Percentiles rank a stretch among this genome's conserved stretches.
These are phyloP conservation scores for Xylaria arbuscula DNA, from an alignment of 2,329 filamentous ascomycete genomes.

Conservation along the genomic window DNA sequence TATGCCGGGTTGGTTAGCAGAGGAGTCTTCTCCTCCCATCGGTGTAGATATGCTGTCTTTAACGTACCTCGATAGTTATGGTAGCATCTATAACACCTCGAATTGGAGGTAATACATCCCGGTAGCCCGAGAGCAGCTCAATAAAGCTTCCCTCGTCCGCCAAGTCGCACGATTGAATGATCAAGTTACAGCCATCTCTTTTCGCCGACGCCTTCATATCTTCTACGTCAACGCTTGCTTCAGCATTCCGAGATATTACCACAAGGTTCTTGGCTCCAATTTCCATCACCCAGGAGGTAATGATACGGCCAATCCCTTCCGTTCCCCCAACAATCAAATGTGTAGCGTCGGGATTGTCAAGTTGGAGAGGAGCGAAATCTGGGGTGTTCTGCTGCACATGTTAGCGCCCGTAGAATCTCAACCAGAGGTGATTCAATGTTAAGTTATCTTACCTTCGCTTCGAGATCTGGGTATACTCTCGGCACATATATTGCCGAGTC, in stretches of 20 bases:
- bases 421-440: background rate
- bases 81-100: constrained; percentile 1
- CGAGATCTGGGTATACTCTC: constrained; percentile 1
- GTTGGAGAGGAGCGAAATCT: background rate
- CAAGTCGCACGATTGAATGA: background rate
- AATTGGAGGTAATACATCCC: background rate
- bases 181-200: background rate
- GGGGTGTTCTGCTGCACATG: background rate
- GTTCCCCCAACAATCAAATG: background rate
- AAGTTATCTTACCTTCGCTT: background rate
- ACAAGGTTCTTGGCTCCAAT: background rate
- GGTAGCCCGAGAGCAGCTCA: background rate
- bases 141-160: background rate
- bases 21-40: background rate
- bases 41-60: background rate
- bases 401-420: background rate
- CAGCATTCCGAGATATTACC: background rate
- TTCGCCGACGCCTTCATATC: background rate
- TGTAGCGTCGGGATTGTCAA: background rate
- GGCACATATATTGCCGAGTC: background rate
- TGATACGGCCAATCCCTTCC: background rate
- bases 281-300: background rate
- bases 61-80: background rate
- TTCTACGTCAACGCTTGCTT: background rate
- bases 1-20: background rate